Conservation (phyloP, 257 asterid genomes). For the Coffea canephora region DNA sequence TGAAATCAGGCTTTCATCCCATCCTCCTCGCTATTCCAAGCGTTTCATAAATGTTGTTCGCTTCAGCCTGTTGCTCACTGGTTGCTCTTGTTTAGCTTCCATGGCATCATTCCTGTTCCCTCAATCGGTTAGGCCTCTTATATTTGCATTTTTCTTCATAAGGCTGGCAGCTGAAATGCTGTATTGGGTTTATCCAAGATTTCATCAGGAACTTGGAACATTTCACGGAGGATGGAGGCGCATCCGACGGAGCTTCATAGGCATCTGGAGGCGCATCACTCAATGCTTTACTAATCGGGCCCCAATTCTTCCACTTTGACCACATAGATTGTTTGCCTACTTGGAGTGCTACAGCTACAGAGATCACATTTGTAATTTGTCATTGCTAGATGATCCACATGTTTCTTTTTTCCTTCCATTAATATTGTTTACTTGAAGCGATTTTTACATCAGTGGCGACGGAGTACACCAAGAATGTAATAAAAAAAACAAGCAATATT, state of each 20-base stretch:
- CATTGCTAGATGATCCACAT: not conserved
- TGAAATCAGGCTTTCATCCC: not conserved
- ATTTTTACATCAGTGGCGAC: not conserved
- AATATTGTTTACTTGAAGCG: no score
- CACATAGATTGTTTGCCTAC: not conserved
- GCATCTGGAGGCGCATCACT: not conserved
- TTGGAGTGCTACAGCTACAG: not conserved
- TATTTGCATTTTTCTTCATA: not conserved
- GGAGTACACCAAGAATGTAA: not conserved
- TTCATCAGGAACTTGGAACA: not conserved
- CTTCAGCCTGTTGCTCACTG: not conserved
- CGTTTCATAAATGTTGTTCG: not conserved
- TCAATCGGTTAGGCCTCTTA: not conserved
- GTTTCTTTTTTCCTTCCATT: no score
- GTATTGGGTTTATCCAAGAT: not conserved
- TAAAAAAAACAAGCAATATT: not conserved
- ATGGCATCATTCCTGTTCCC: not conserved
- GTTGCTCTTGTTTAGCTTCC: not conserved
- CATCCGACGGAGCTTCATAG: not conserved
- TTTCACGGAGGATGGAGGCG: not conserved
- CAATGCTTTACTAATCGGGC: not conserved
- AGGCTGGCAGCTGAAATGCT: not conserved
- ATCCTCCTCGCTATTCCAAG: not conserved
- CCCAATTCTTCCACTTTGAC: not conserved
- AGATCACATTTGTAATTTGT: not conserved